phyloP scores from a whole-genome alignment of 129 eudicot species.

The Pulicaria dysenterica region DNA sequence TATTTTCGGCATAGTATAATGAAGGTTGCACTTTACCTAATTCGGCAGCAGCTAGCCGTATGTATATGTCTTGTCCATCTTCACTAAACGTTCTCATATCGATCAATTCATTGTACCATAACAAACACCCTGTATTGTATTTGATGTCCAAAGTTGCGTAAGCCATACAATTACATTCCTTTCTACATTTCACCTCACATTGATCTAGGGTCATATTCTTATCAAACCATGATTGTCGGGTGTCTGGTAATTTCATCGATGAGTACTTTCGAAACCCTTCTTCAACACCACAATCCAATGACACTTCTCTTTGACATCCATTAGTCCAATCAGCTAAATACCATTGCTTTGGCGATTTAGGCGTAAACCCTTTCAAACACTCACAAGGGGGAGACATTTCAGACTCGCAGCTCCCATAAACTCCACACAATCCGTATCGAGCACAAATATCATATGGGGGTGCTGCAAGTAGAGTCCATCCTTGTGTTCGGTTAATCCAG shows the following conservation, averaged over 20 bases:
- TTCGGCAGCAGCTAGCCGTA: background rate
- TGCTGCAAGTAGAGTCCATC: background rate
- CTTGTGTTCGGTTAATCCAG: constrained; percentile 17
- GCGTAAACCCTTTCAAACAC: constrained; percentile 40
- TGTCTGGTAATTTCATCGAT: constrained; percentile 29
- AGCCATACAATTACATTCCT: constrained; percentile 33
- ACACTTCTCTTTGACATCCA: constrained; percentile 18
- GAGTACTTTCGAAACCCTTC: constrained; percentile 18
- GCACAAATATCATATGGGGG: background rate
- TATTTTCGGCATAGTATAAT: background rate
- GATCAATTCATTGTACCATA: constrained; percentile 10
- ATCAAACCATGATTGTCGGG: constrained; percentile 22
- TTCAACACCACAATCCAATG: background rate
- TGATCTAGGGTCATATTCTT: constrained; percentile 21
- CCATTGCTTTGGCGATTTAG: constrained; percentile 16
- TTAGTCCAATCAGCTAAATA: constrained; percentile 1
- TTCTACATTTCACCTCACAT: constrained; percentile 17
- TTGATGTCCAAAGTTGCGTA: constrained; percentile 38
- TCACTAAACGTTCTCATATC: constrained; percentile 1
- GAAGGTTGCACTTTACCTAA: background rate
- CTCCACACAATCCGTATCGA: constrained; percentile 40
- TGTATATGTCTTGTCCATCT: background rate
- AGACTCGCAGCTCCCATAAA: constrained; percentile 20
- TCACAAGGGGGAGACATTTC: background rate
- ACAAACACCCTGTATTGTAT: constrained; percentile 31